Evolutionary conservation across 2,329 filamentous ascomycete genomes (phyloP), one percentile per base, ranked within the genome.

Genomic region (Monilinia laxa): DNA sequence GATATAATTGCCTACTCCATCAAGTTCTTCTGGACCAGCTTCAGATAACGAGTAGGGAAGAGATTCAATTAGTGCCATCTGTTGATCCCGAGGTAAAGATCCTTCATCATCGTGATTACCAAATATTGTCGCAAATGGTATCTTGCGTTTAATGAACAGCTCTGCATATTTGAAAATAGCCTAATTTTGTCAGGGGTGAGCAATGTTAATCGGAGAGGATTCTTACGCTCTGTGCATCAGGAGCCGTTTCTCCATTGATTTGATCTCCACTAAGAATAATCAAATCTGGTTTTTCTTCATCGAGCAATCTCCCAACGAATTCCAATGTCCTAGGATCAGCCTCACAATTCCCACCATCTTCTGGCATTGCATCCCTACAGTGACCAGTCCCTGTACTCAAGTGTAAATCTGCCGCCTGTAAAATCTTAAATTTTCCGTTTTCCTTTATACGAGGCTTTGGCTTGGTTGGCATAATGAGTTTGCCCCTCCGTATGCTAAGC

Each of bases 101-200:
- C 72, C 74, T 81, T 98, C 94, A 74, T 98, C 94, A 75, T 99
- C 95, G 78, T 99, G 95, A 77, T 99, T 99, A 66, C 95, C 95
- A 75, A 98, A 97, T 68, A 99, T 98, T 68, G 90, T 89, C 20
- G 93, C 91, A 75, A 96, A 98, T 0, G 95, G 95, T 49, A 98
- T 92, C 74, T 92, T 92, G 77, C 91, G 91, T 77, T 92, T 87
- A 69, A 92, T 90, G 62, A 99, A 86, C 16, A 96, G 83, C 58
- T 91, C 88, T 7, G 92, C 90, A 74, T 93, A 92, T 79, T 99
- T 99, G 82, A 96, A 97, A 68, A 99, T 90, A 49, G 94, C 91
- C 87, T 90, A 16, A 11, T n/a, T 31, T 25, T 53, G 64, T 7
- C 62, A 54, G 28, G 35, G 20, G 40, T 18, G 25, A 18, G 20